Evolutionary conservation across 83 land plant species (phyloP).

Genomic region (Larix sibirica): DNA sequence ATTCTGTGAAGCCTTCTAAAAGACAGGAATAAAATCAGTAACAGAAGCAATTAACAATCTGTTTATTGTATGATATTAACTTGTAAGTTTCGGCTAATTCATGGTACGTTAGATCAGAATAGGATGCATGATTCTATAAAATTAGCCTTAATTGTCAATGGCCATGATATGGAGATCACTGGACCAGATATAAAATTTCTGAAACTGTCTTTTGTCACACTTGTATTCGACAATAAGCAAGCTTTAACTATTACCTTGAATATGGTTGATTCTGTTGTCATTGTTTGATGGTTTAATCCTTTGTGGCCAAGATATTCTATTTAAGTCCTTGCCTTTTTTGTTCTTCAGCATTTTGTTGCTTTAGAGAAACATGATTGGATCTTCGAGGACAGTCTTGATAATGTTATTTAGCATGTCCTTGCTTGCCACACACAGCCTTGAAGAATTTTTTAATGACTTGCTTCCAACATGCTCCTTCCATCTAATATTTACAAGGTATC

Average conservation of each 20-base stretch:
- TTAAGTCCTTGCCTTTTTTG: background rate
- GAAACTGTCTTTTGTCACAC: background rate
- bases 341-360: background rate
- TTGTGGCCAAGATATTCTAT: background rate
- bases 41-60: background rate
- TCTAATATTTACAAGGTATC: background rate
- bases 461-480: background rate
- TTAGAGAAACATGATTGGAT: conserved; percentile 1
- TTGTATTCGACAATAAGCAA: background rate
- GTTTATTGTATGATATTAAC: background rate
- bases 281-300: background rate
- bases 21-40: background rate
- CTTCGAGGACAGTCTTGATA: background rate
- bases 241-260: background rate
- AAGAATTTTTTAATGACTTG: background rate
- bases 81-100: background rate
- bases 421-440: background rate
- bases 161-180: background rate
- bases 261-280: background rate
- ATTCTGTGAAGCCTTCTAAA: background rate
- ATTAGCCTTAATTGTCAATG: background rate
- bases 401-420: background rate
- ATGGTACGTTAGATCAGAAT: background rate
- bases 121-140: background rate
- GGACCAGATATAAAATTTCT: background rate